Evolutionary conservation across 257 asterid genomes (phyloP).

Genomic region (Henckelia pumila): DNA sequence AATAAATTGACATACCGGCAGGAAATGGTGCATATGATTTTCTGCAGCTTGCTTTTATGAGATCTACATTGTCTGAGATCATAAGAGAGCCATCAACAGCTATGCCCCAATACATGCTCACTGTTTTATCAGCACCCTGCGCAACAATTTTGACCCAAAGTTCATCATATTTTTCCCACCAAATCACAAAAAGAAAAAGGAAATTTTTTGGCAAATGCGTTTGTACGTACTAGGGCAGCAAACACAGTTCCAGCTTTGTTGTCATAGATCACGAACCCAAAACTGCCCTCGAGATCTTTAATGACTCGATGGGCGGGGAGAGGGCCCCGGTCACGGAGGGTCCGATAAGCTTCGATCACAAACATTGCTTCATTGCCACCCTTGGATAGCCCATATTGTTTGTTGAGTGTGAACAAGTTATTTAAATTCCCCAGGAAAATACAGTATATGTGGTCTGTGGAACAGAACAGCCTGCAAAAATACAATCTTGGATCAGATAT

Average conservation of each 20-base stretch:
- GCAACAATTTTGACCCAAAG: slow-evolving; percentile 3
- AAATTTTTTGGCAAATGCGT: background rate
- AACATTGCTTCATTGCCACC: slow-evolving; percentile 69
- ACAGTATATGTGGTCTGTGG: slow-evolving; percentile 81
- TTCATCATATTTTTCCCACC: background rate
- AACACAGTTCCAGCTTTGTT: slow-evolving; percentile 66
- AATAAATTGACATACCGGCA: slow-evolving; percentile 46
- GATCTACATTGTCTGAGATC: slow-evolving; percentile 69
- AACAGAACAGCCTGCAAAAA: slow-evolving; percentile 63
- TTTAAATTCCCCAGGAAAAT: slow-evolving; percentile 65
- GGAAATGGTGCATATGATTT: slow-evolving; percentile 97
- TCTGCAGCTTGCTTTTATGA: slow-evolving; percentile 70
- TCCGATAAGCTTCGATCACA: slow-evolving; percentile 78
- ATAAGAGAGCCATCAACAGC: slow-evolving; percentile 77
- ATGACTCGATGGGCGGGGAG: slow-evolving; percentile 93
- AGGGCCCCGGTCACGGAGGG: slow-evolving; percentile 90
- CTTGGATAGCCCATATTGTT: slow-evolving; percentile 80
- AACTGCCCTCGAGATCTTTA: slow-evolving; percentile 82
- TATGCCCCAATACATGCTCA: slow-evolving; percentile 80
- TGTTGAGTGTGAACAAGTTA: slow-evolving; percentile 67
- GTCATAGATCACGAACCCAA: slow-evolving; percentile 87
- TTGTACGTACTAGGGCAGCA: slow-evolving; percentile 70
- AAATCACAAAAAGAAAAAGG: background rate
- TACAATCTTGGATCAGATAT: slow-evolving; percentile 18
- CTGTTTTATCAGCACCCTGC: slow-evolving; percentile 73